Evolutionary conservation across 805 yeast species (phyloP), one percentile per base, ranked within the genome.

Genomic region (Candida endomychidarum): DNA sequence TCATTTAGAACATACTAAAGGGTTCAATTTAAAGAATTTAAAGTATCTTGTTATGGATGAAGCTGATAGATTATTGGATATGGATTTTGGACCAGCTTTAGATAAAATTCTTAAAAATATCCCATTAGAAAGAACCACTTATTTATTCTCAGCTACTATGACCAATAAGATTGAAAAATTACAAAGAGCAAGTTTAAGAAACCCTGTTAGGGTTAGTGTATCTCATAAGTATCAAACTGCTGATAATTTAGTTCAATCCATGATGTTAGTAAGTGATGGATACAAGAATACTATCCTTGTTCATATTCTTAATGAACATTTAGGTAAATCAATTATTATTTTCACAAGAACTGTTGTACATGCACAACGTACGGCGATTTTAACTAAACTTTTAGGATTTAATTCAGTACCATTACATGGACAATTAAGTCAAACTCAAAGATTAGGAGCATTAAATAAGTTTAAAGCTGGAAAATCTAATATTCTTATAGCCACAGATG

Each of bases 261-360:
- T 89, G 67, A 83, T 89, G 81, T 84, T 93, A 50, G 87, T 87
- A 18, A 95, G 97, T 19, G 89, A 89, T 58, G 96, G 95, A 16
- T 80, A 85, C 60, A 91, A 93, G 57, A 91, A 93, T 65, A 90
- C 98, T 1, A 83, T 78, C 43, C 70, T 91, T 51, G 79, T 93
- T 3, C 85, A 90, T 54, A 63, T 93, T 23, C 70, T 93, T 48
- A 88, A 88, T 60, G 96, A 91, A 57, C 74, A 75, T 53, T 58
- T 74, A 37, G 98, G 98, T 7, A 91, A 93, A 61, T 80, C 95
- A 8, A 79, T 81, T 47, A 91, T 91, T 47, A 81, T 93, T 3
- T 91, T 91, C 66, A 86, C 96, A 4, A 77, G 97, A 61, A 91
- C 99, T 0, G 88, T 95, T 64, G 96, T 95, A 22, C 96, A 91